These are phyloP conservation scores for Colletotrichum costaricense DNA, from an alignment of 2,329 filamentous ascomycete genomes.

Conservation along the genomic window DNA sequence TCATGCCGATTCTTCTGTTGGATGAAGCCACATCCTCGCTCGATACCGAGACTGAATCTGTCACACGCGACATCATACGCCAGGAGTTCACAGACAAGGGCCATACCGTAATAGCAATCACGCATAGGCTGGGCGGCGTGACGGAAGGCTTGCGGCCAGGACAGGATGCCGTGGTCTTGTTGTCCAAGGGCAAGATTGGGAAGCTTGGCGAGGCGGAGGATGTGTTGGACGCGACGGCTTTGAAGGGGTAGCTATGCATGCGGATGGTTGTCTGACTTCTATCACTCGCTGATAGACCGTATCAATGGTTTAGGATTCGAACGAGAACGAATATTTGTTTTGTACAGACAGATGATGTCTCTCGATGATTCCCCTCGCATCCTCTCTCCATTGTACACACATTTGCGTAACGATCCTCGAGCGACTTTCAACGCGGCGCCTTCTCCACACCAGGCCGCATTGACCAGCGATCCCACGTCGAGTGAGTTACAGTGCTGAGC, in stretches of 20 bases:
- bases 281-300: background rate
- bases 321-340: background rate
- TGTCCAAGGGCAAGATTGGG: background rate
- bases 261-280: background rate
- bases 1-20: constrained; percentile 60
- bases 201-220: background rate
- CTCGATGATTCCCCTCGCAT: too few relatives aligned
- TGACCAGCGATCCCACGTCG: background rate
- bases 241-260: background rate
- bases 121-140: background rate
- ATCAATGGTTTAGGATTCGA: background rate
- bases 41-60: constrained; percentile 64
- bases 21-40: constrained; percentile 72
- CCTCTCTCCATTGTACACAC: too few relatives aligned
- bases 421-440: background rate
- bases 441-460: background rate
- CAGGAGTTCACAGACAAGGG: constrained; percentile 2
- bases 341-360: background rate
- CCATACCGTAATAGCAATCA: background rate
- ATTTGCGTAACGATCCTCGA: background rate
- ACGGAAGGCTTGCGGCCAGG: background rate
- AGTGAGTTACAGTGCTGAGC: background rate
- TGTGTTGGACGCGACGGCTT: background rate
- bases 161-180: background rate
- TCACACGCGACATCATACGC: background rate